Base-by-base conservation (phyloP, 139 green algal genomes). In the Raphidocelis subcapitata region DNA sequence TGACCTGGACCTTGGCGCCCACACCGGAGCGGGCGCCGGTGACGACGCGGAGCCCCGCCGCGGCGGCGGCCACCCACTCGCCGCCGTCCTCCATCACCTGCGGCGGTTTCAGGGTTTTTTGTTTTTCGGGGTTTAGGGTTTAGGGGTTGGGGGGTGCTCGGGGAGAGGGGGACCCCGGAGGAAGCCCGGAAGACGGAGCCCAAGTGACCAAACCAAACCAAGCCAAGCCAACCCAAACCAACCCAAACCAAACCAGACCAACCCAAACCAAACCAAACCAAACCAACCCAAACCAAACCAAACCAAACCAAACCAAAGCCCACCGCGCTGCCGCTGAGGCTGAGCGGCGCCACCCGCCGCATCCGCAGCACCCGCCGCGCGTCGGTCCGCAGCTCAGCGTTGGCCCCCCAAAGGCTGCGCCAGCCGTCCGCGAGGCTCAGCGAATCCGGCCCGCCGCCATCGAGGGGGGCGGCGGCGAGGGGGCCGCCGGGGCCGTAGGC, bases 381-480 rank as follows among this genome's bases (percentile, higher is more conserved):
- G 33, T 78, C 72, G 16, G 72, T 72, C n/a, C 72, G 62, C 62
- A 78, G 49, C 72, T 78, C 72, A 0, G 62, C 72, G 28, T 65
- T 78, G 32, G 36, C 62, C 21, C 62, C 72, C 62, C 62, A 72
- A 0, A 49, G 41, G 41, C 8, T 20, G 41, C 41, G 41, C 41
- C 41, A 49, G 41, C 41, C 41, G 41, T 12, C 18, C 15, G 41
- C 41, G 41, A 20, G 8, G 41, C 12, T 12, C 8, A 12, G 41
- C 41, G 41, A 8, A 12, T 8, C 8, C 8, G 12, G 8, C 8
- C 12, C 41, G 41, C 41, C 41, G 41, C 41, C 41, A 12, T 20
- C 41, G 54, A 29, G 54, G 10, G 23, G 10, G 54, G 21, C 60
- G 18, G 20, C 21, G 15, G 21, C 37, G 62, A 4, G 14, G 62